phyloP scores from a whole-genome alignment of 345 rosid genomes.

The Firmiana major region DNA sequence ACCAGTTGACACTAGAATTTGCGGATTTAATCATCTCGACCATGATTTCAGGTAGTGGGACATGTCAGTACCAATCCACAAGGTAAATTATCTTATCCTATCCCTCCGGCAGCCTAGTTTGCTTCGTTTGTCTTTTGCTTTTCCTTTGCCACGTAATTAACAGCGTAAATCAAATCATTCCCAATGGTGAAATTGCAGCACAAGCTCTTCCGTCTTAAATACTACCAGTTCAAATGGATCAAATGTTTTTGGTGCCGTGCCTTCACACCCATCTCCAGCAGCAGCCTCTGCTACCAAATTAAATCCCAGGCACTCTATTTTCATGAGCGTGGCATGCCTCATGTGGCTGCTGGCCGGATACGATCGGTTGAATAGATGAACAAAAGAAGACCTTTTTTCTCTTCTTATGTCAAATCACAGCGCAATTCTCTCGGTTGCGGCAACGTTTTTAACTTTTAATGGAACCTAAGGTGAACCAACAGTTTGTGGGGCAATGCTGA shows the following conservation, averaged over 20 bases:
- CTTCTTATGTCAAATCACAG: not conserved
- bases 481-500: not conserved
- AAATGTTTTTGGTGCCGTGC: constrained; percentile 57
- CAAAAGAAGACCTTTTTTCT: not conserved
- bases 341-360: constrained; percentile 6
- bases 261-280: constrained; percentile 39
- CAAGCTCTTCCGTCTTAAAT: constrained; percentile 59
- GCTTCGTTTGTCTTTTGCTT: not conserved
- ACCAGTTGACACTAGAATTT: too few relatives aligned
- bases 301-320: not conserved
- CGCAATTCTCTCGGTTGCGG: not conserved
- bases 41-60: constrained; percentile 44
- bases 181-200: constrained; percentile 35
- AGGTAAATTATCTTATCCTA: constrained; percentile 35
- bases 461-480: not conserved
- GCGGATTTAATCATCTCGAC: not conserved
- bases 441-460: not conserved
- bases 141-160: not conserved
- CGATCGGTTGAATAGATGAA: not conserved
- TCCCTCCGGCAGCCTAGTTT: not conserved
- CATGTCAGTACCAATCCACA: constrained; percentile 57
- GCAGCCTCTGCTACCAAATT: constrained; percentile 9
- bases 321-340: not conserved
- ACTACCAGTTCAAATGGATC: constrained; percentile 65
- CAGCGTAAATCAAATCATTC: not conserved